Evolutionary conservation across 345 rosid genomes (phyloP).

Genomic region (Euphorbia tirucalli): DNA sequence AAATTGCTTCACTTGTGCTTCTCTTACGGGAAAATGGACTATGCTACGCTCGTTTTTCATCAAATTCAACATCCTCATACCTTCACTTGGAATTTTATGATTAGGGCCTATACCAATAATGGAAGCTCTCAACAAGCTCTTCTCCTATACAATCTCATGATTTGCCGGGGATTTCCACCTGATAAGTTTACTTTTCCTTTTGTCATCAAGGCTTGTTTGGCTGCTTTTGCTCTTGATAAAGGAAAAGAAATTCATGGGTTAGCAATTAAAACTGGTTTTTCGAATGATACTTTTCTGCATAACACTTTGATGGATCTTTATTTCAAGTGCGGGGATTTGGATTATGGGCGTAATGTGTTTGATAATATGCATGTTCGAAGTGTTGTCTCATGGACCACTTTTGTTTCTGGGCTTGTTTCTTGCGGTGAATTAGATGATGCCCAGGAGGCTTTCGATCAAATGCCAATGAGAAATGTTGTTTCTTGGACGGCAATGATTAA

Average conservation of each 20-base stretch:
- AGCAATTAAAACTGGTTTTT: conserved; percentile 57
- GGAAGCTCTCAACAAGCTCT: conserved; percentile 50
- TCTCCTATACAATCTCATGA: conserved; percentile 53
- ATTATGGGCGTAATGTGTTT: conserved; percentile 49
- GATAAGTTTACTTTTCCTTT: conserved; percentile 82
- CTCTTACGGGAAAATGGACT: conserved; percentile 36
- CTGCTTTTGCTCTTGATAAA: conserved; percentile 28
- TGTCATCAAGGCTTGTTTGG: conserved; percentile 57
- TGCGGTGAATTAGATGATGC: conserved; percentile 50
- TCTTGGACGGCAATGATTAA: conserved; percentile 74
- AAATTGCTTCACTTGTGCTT: conserved; percentile 51
- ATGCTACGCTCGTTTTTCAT: conserved; percentile 52
- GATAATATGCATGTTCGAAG: conserved; percentile 45
- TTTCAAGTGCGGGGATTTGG: conserved; percentile 46
- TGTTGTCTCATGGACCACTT: conserved; percentile 73
- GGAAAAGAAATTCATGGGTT: conserved; percentile 59
- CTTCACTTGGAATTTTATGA: conserved; percentile 76
- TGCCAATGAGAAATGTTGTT: conserved; percentile 63
- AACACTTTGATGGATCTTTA: conserved; percentile 66
- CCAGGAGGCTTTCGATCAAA: conserved; percentile 39
- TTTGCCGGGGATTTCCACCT: conserved; percentile 36
- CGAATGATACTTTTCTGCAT: conserved; percentile 45
- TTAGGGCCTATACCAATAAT: conserved; percentile 44
- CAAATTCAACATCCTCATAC: conserved; percentile 40
- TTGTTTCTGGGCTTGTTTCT: conserved; percentile 58